Base-by-base conservation (phyloP, 2,329 filamentous ascomycete species). In the Claviceps capensis region DNA sequence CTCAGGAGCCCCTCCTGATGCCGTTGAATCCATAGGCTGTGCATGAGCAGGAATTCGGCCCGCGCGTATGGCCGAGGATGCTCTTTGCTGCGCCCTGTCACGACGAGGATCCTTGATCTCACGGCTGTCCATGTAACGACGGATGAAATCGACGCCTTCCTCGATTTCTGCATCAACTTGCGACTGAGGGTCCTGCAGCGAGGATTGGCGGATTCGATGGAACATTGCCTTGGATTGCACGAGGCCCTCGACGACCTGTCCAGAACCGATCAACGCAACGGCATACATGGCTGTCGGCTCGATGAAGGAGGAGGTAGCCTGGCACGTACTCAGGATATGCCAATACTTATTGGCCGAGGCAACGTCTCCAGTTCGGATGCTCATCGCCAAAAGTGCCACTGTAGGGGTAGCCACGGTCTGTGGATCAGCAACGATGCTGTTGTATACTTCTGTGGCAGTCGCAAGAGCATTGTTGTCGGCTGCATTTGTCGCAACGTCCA, bases 201-300 rank as follows among this genome's bases (percentile, higher is more conserved):
- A 74, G 22, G 77, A 72, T 53, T 80, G 78, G 54, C 86, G 83
- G 59, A 96, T 88, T 55, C 86, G 83, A 63, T 83, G 75, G 67
- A 96, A 95, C 87, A 95, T 94, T 62, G 82, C 74, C 60, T 93
- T 86, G 9, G 86, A 83, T 64, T 93, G 82, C 13, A 76, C 73
- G 53, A 97, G 69, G 48, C 85, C 93, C 62, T 91, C 87, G n/a
- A 84, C 81, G 48, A 90, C 79, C 61, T 89, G 83, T 43, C 89
- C 88, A 56, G 86, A 88, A 51, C 87, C 86, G 63, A 97, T 85
- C 66, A 97, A 75, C 47, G 89, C 88, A 53, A 95, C 81, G 14
- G 86, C 82, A 62, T 91, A 95, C 88, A 96, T 95, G 53, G 87
- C 81, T 13, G 88, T 85, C 23, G 89, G 86, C 70, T 95, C 89